Base-by-base conservation (phyloP, 1,139 yeast genomes). In the Casaregolazyma lundiana region DNA sequence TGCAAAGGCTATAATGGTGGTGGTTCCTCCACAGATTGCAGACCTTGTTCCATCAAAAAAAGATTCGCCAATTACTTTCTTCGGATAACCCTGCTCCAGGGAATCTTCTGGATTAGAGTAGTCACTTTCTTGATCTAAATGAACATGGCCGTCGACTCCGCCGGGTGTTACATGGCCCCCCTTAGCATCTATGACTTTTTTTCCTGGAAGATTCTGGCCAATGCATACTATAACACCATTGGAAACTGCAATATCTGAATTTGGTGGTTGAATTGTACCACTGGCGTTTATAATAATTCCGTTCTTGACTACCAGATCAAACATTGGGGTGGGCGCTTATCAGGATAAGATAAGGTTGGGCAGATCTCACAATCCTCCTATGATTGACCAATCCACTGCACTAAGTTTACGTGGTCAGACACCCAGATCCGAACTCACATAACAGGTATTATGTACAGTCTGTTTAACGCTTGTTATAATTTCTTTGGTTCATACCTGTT, bases 21-120 rank as follows among this genome's bases (percentile, higher is more conserved):
- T 73, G 2, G 76, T 73, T 9, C 78, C 78, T 35, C 78, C 78
- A 6, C 79, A 72, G 15, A 81, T 77, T 1, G 84, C 84, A 16
- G 81, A 75, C 56, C 72, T 70, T 2, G 85, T 76, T 0, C 83
- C 85, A 2, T 80, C 71, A 4, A 22, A 20, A 30, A 45, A 48
- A 6, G 34, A 45, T 17, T 48, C 51, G 11, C 49, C 49, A 4
- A 26, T 26, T 2, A 45, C 43, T 13, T 37, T 40, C 41, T 73
- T 80, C 15, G 32, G 15, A 2, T 13, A 7, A 57, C 78, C 77
- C 4, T 78, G 77, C 4, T 78, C 78, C 58, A 79, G 84, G 2
- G 32, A 26, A n/a, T 26, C 32, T 7, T 26, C 32, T 11, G 32
- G 32, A 26, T 26, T 26, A 15, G 32, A 26, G 13, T 26, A 26